Conservation (phyloP, 805 yeast genomes). For the Nakazawaea pomicola region DNA sequence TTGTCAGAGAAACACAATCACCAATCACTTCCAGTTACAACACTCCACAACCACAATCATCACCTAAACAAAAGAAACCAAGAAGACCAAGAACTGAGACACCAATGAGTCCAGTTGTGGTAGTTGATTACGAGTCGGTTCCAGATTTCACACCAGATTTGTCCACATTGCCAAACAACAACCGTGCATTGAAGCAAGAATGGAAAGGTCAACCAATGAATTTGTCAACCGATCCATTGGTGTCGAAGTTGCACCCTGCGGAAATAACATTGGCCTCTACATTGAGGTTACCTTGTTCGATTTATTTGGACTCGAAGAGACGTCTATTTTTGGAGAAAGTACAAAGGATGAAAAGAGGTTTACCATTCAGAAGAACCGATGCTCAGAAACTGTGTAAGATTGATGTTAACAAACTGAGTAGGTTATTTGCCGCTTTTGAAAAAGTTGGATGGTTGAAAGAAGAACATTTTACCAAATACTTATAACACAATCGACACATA, state of each 20-base stretch:
- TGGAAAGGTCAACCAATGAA: conserved; percentile 99
- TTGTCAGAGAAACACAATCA: conserved; percentile 34
- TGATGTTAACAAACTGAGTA: conserved; percentile 93
- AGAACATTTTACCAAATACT: conserved; percentile 49
- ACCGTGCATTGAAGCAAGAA: conserved; percentile 77
- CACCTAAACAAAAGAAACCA: conserved; percentile 29
- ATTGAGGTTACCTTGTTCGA: conserved; percentile 81
- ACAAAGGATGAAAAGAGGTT: conserved; percentile 57
- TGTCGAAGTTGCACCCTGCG: conserved; percentile 79
- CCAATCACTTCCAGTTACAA: too few species aligned
- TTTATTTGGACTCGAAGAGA: conserved; percentile 75
- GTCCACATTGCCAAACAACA: conserved; percentile 59
- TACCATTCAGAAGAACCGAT: conserved; percentile 92
- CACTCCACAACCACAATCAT: conserved; percentile 24
- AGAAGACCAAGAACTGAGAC: conserved; percentile 36
- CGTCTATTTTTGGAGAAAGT: conserved; percentile 89
- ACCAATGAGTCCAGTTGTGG: conserved; percentile 43
- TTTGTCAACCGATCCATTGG: conserved; percentile 69
- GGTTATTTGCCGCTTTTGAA: conserved; percentile 86
- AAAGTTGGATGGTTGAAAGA: conserved; percentile 91
- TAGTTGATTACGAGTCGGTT: conserved; percentile 59
- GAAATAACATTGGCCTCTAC: conserved; percentile 82
- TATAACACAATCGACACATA: conserved; percentile 21
- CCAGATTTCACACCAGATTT: conserved; percentile 82
- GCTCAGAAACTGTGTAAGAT: conserved; percentile 97